These are phyloP conservation scores for Irpex lacteus DNA, from an alignment of 1,284 basidiomycete genomes.

Conservation along the genomic window DNA sequence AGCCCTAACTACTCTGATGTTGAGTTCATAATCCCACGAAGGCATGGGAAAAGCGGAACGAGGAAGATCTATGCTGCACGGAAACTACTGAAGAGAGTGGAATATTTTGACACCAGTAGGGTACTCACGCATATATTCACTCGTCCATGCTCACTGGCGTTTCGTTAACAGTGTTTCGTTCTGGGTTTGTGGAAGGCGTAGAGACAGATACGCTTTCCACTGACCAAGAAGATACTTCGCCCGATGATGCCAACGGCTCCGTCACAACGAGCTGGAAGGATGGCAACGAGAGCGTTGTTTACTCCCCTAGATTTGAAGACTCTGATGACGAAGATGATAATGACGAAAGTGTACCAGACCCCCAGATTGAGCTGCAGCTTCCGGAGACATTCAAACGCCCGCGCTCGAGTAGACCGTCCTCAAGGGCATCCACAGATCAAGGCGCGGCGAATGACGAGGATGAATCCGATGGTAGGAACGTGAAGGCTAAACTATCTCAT, in stretches of 20 bases:
- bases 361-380: slow-evolving; percentile 18
- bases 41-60: slow-evolving; percentile 35
- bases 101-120: slow-evolving; percentile 74
- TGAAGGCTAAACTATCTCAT: neutral
- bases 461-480: neutral
- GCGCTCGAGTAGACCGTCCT: neutral
- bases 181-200: slow-evolving; percentile 58
- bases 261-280: slow-evolving; percentile 9
- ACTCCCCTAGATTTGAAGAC: slow-evolving; percentile 43
- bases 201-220: slow-evolving; percentile 21
- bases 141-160: neutral
- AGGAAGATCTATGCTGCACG: slow-evolving; percentile 64
- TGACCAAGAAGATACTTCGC: slow-evolving; percentile 27
- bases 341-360: slow-evolving; percentile 48
- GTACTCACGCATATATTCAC: neutral
- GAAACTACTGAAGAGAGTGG: slow-evolving; percentile 65
- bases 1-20: slow-evolving; percentile 76
- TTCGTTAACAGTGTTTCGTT: slow-evolving; percentile 56
- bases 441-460: neutral
- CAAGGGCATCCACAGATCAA: neutral
- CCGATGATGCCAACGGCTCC: neutral
- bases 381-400: slow-evolving; percentile 2
- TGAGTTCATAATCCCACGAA: slow-evolving; percentile 66
- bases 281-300: slow-evolving; percentile 13
- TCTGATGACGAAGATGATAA: slow-evolving; percentile 39